Percentiles rank a stretch among this genome's conserved stretches.
Evolutionary conservation across 345 rosid species (phyloP).

Genomic region (Camelina neglecta): DNA sequence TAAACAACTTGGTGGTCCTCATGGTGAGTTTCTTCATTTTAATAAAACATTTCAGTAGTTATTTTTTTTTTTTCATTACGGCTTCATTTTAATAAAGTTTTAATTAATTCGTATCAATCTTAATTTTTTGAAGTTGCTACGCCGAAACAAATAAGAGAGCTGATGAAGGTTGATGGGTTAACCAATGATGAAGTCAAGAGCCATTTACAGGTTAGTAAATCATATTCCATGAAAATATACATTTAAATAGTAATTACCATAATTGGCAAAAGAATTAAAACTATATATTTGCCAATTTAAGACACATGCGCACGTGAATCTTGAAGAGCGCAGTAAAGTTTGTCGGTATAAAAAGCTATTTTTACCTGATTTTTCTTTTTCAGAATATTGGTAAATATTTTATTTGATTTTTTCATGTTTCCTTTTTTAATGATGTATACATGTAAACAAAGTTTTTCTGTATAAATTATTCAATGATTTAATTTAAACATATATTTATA

Average conservation of each 20-base stretch:
- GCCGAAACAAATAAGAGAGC: slow-evolving; percentile 89
- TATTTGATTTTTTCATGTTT: not conserved
- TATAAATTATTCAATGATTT: not conserved
- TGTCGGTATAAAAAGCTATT: slow-evolving; percentile 11
- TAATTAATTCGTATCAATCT: not conserved
- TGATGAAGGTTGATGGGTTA: slow-evolving; percentile 92
- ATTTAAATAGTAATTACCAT: not conserved
- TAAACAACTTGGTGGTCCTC: slow-evolving; percentile 93
- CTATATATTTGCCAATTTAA: slow-evolving; percentile 29
- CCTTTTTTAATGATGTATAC: too few relatives aligned
- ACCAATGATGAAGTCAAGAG: slow-evolving; percentile 97
- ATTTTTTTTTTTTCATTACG: not conserved
- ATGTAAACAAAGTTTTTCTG: not conserved
- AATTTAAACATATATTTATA: not conserved
- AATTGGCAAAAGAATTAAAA: slow-evolving; percentile 6
- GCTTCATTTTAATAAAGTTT: not conserved
- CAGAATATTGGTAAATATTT: too few relatives aligned
- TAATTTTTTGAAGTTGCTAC: slow-evolving; percentile 66
- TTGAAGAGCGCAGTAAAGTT: slow-evolving; percentile 3
- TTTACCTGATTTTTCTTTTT: too few relatives aligned
- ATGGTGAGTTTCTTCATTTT: slow-evolving; percentile 51
- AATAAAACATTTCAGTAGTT: not conserved
- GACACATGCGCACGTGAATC: slow-evolving; percentile 37
- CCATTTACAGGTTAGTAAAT: slow-evolving; percentile 80
- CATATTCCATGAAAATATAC: too few relatives aligned